These are phyloP conservation scores for Priceomyces haplophilus DNA, from an alignment of 805 yeast genomes.

Conservation along the genomic window DNA sequence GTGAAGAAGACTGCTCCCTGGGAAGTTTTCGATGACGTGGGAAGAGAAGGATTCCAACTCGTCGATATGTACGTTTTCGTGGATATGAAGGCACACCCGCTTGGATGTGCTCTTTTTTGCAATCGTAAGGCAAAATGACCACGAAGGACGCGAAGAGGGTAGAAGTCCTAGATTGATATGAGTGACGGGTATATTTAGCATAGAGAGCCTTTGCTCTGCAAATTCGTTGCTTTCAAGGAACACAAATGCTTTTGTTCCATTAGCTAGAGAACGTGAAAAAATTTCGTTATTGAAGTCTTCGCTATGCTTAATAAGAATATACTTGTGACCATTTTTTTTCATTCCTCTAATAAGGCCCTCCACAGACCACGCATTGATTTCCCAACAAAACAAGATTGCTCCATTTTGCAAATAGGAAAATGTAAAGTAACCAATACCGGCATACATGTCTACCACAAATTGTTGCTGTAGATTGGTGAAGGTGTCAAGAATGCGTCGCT, in stretches of 20 bases:
- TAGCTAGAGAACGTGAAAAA: constrained; percentile 12
- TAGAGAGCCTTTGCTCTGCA: constrained; percentile 42
- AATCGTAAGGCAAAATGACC: constrained; percentile 35
- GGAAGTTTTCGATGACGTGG: constrained; percentile 15
- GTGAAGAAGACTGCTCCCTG: constrained; percentile 26
- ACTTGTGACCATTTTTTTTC: constrained; percentile 38
- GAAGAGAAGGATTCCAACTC: constrained; percentile 35
- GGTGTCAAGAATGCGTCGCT: constrained; percentile 55
- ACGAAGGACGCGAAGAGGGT: constrained; percentile 66
- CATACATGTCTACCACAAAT: constrained; percentile 66
- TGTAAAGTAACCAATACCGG: constrained; percentile 85
- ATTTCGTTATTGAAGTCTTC: constrained; percentile 26
- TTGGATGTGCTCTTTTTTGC: constrained; percentile 13
- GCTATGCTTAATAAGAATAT: constrained; percentile 24
- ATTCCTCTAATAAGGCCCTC: constrained; percentile 66
- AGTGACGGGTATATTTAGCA: constrained; percentile 25
- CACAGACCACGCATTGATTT: constrained; percentile 79
- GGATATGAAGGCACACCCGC: constrained; percentile 53
- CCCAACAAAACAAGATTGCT: constrained; percentile 72
- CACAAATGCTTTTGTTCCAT: constrained; percentile 40
- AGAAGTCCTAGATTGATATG: constrained; percentile 78
- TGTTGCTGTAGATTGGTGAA: constrained; percentile 35
- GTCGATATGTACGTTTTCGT: constrained; percentile 61
- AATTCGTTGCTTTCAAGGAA: constrained; percentile 63
- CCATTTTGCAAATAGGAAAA: constrained; percentile 58